A percentile compares a stretch with the other conserved stretches of the same genome.
Conservation (phyloP, 2,329 filamentous ascomycete genomes). For the Fusarium musae region DNA sequence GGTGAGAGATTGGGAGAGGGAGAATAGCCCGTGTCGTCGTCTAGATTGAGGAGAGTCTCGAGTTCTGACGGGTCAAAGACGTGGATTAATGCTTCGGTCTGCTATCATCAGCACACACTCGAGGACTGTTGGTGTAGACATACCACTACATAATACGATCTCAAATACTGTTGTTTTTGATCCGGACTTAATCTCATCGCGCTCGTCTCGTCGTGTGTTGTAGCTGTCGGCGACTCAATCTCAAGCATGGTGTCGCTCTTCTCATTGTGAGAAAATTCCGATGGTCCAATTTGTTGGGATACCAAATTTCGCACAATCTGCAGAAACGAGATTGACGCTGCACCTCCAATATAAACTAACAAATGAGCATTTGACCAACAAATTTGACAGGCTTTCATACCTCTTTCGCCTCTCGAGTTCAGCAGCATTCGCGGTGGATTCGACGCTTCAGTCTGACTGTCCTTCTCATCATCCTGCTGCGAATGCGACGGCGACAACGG, state of each 20-base stretch:
- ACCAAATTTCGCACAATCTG: slow-evolving; percentile 50
- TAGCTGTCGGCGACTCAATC: slow-evolving; percentile 34
- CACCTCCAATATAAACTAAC: slow-evolving; percentile 61
- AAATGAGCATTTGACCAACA: not conserved
- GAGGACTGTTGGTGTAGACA: not conserved
- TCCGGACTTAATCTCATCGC: not conserved
- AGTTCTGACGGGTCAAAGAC: slow-evolving; percentile 47
- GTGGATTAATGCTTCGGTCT: slow-evolving; percentile 51
- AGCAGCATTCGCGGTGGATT: slow-evolving; percentile 57
- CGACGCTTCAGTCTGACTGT: slow-evolving; percentile 23
- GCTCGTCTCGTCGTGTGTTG: not conserved
- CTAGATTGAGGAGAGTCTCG: slow-evolving; percentile 35
- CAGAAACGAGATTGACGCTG: slow-evolving; percentile 65
- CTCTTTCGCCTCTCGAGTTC: slow-evolving; percentile 63
- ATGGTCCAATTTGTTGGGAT: slow-evolving; percentile 42
- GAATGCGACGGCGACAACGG: slow-evolving; percentile 48
- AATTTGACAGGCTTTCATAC: slow-evolving; percentile 42
- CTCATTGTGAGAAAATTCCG: slow-evolving; percentile 43
- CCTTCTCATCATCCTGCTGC: slow-evolving; percentile 39
- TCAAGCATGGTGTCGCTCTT: slow-evolving; percentile 45
- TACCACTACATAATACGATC: slow-evolving; percentile 36
- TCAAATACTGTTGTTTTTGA: slow-evolving; percentile 17
- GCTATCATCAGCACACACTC: not conserved
- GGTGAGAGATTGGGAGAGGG: not conserved
- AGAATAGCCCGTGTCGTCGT: not conserved